phyloP scores from a whole-genome alignment of 78 protist genomes.

The Dictyostelium firmibasis region DNA sequence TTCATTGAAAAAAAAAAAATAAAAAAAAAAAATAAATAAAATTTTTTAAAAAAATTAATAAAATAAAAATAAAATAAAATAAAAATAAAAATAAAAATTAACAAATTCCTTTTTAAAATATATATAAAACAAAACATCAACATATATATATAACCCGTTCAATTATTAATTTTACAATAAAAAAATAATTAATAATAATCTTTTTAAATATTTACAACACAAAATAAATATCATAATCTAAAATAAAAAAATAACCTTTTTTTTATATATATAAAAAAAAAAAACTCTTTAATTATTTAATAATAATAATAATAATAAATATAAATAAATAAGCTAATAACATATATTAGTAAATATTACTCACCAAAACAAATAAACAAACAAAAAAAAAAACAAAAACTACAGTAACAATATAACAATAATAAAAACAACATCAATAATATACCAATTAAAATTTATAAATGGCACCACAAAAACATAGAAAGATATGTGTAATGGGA shows the following conservation, averaged over 20 bases:
- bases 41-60: not conserved
- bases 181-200: not conserved
- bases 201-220: not conserved
- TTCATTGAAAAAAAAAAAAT: not conserved
- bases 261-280: too few species aligned
- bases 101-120: not conserved
- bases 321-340: not conserved
- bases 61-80: not conserved
- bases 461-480: conserved; percentile 70
- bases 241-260: not conserved
- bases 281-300: not conserved
- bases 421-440: not conserved
- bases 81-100: not conserved
- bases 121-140: not conserved
- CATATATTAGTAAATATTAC: not conserved
- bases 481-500: conserved; percentile 83
- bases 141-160: not conserved
- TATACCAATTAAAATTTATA: not conserved
- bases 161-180: not conserved
- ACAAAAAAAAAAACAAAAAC: too few species aligned
- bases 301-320: not conserved
- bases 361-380: not conserved
- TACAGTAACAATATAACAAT: not conserved
- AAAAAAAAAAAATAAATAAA: not conserved
- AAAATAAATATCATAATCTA: not conserved